phyloP scores from a whole-genome alignment of 805 yeast genomes.

The Kodamaea sagamina region DNA sequence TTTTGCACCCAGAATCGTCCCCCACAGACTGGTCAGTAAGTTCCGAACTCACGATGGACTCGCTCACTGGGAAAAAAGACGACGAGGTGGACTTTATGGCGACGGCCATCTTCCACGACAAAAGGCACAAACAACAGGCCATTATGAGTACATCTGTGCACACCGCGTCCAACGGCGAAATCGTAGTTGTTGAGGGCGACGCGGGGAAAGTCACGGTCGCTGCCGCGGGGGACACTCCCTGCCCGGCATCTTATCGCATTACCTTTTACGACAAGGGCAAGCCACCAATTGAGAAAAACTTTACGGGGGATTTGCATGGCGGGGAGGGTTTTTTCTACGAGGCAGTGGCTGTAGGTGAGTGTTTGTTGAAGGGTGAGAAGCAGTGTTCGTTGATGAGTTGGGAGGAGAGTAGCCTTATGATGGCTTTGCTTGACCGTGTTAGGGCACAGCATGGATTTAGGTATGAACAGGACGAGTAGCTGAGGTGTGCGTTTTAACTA shows the following conservation, averaged over 20 bases:
- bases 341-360: constrained; percentile 55
- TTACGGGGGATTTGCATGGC: constrained; percentile 32
- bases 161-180: constrained; percentile 13
- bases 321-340: constrained; percentile 56
- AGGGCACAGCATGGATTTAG: constrained; percentile 46
- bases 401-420: constrained; percentile 48
- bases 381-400: constrained; percentile 42
- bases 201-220: constrained; percentile 14
- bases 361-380: constrained; percentile 39
- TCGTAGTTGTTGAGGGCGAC: constrained; percentile 15
- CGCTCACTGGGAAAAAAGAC: constrained; percentile 31
- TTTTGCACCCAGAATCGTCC: constrained; percentile 22
- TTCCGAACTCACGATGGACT: constrained; percentile 31
- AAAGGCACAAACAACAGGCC: constrained; percentile 44
- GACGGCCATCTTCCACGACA: constrained; percentile 38
- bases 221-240: constrained; percentile 17
- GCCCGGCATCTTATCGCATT: constrained; percentile 16
- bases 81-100: constrained; percentile 47
- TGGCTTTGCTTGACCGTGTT: constrained; percentile 50
- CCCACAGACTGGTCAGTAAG: constrained; percentile 20
- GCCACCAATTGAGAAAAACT: constrained; percentile 9
- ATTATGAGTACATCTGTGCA: constrained; percentile 28
- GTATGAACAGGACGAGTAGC: constrained; percentile 47
- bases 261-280: constrained; percentile 25
- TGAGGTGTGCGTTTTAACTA: too few relatives aligned